A percentile compares a stretch with the other conserved stretches of the same genome.
Evolutionary conservation across 2,329 filamentous ascomycete species (phyloP).

Genomic region (Bipolaris sorokiniana): DNA sequence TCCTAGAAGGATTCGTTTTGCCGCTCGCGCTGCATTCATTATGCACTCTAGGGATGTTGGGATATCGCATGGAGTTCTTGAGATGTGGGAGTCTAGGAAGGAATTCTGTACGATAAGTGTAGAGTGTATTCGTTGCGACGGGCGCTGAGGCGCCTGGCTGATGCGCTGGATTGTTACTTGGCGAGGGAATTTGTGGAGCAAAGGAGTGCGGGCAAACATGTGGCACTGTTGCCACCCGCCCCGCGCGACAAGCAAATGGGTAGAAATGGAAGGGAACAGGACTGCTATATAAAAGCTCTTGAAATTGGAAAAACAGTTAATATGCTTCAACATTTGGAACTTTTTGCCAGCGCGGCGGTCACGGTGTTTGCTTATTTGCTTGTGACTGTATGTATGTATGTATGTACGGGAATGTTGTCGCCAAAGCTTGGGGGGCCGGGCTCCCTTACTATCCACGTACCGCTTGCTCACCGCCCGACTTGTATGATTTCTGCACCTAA

Average conservation of each 20-base stretch:
- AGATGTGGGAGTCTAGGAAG: constrained; percentile 34
- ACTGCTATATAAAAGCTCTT: constrained; percentile 36
- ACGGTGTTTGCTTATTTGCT: neutral
- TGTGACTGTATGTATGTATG: neutral
- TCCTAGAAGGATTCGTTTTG: constrained; percentile 40
- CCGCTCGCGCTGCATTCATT: constrained; percentile 42
- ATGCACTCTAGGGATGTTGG: constrained; percentile 32
- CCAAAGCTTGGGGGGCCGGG: constrained; percentile 9
- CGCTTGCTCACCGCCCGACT: constrained; percentile 16
- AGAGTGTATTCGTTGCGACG: constrained; percentile 32
- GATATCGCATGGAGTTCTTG: constrained; percentile 39
- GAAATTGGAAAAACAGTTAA: constrained; percentile 44
- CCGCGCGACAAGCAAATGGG: constrained; percentile 15
- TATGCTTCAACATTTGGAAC: constrained; percentile 13
- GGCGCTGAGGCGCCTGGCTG: constrained; percentile 26
- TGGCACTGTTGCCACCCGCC: constrained; percentile 17
- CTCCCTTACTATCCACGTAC: constrained; percentile 24
- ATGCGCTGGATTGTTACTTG: constrained; percentile 40
- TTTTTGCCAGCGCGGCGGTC: neutral
- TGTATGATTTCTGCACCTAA: constrained; percentile 18
- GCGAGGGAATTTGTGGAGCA: constrained; percentile 21
- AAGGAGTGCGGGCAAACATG: constrained; percentile 13
- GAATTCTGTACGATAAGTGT: constrained; percentile 40
- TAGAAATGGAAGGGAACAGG: constrained; percentile 19
- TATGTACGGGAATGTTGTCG: neutral